Conservation (phyloP, 306 rosid species). For the Vicia sativa region DNA sequence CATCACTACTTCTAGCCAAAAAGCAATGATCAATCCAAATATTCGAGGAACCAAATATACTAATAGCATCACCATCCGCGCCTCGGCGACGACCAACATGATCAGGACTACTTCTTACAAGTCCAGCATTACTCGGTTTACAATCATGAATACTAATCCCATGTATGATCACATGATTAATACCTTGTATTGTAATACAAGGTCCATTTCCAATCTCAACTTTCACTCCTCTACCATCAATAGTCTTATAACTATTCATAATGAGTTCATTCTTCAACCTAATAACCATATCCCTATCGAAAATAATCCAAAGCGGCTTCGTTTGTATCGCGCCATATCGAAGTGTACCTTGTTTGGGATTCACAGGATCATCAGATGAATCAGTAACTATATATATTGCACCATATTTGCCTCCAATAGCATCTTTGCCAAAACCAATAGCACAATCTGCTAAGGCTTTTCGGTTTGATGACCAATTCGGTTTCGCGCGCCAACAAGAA, state of each 20-base stretch:
- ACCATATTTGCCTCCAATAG: constrained; percentile 77
- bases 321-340: constrained; percentile 80
- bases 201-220: constrained; percentile 82
- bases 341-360: constrained; percentile 73
- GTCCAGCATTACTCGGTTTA: constrained; percentile 58
- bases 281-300: constrained; percentile 60
- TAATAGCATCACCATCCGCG: constrained; percentile 77
- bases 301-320: constrained; percentile 73
- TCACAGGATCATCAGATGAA: constrained; percentile 60
- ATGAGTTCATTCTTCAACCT: constrained; percentile 71
- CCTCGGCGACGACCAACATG: constrained; percentile 74
- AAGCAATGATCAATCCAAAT: constrained; percentile 85
- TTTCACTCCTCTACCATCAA: constrained; percentile 84
- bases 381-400: constrained; percentile 57
- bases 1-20: constrained; percentile 57
- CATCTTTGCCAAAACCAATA: constrained; percentile 68
- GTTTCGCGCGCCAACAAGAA: constrained; percentile 60
- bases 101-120: constrained; percentile 55
- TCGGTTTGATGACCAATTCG: constrained; percentile 68
- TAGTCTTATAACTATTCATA: constrained; percentile 73
- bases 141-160: constrained; percentile 89
- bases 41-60: constrained; percentile 59
- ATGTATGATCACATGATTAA: constrained; percentile 81
- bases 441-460: constrained; percentile 74
- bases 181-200: constrained; percentile 74